Evolutionary conservation across 306 rosid genomes (phyloP).

Genomic region (Herpetospermum pedunculosum): DNA sequence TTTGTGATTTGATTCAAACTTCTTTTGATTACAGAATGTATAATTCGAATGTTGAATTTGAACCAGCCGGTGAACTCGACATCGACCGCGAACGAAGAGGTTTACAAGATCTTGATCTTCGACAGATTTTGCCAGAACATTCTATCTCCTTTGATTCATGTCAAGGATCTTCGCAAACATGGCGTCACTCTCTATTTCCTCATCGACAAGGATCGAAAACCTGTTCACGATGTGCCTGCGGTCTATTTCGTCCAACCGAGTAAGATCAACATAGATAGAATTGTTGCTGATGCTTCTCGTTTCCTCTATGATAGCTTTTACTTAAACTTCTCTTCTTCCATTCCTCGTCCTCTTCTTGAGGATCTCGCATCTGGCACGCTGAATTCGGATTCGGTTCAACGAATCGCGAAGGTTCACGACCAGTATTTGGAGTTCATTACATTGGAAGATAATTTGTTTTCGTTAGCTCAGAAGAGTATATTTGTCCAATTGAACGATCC

Average conservation of each 20-base stretch:
- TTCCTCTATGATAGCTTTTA: constrained; percentile 67
- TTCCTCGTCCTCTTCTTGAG: constrained; percentile 87
- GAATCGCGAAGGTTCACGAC: constrained; percentile 82
- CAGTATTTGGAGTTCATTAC: constrained; percentile 91
- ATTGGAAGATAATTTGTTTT: constrained; percentile 71
- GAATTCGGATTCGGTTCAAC: constrained; percentile 50
- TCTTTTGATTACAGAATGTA: constrained; percentile 52
- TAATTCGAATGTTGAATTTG: constrained; percentile 81
- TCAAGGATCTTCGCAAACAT: constrained; percentile 89
- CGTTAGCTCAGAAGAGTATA: constrained; percentile 62
- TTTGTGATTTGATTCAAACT: not conserved
- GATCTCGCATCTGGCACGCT: constrained; percentile 81
- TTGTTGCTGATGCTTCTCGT: constrained; percentile 63
- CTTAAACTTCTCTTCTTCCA: constrained; percentile 69
- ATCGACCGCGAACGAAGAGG: constrained; percentile 74
- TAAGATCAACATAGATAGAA: constrained; percentile 51
- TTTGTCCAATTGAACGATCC: constrained; percentile 83
- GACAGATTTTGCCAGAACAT: constrained; percentile 84
- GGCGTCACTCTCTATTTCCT: constrained; percentile 88
- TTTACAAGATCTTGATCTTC: constrained; percentile 81
- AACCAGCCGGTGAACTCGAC: constrained; percentile 66
- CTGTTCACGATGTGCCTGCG: constrained; percentile 86
- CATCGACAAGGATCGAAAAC: constrained; percentile 85
- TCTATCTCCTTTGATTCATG: constrained; percentile 79
- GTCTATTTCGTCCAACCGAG: constrained; percentile 83